Evolutionary conservation across 2,329 filamentous ascomycete species (phyloP).

Genomic region (Penicillium brasilianum): DNA sequence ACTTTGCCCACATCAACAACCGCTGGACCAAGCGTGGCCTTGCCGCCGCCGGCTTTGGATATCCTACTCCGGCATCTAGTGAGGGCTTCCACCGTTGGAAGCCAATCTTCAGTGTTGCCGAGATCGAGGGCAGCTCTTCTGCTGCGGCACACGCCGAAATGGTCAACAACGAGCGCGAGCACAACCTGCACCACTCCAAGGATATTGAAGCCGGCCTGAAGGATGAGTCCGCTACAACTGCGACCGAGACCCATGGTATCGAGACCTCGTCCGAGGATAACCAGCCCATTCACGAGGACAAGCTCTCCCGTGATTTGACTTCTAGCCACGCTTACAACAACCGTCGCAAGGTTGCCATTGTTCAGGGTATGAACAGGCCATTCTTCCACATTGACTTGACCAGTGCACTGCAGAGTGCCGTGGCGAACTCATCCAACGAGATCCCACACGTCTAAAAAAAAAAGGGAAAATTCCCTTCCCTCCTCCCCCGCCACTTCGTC

Average conservation of each 20-base stretch:
- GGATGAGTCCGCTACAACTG: constrained; percentile 36
- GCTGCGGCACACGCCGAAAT: constrained; percentile 72
- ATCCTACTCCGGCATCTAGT: constrained; percentile 65
- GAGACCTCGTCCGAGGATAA: constrained; percentile 38
- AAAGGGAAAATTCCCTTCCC: neutral
- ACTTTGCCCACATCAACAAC: constrained; percentile 92
- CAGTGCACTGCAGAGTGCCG: constrained; percentile 83
- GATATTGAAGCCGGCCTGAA: constrained; percentile 44
- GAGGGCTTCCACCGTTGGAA: constrained; percentile 75
- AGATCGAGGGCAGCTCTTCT: constrained; percentile 74
- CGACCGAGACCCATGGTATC: constrained; percentile 38
- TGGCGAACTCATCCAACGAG: constrained; percentile 71
- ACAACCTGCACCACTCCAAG: constrained; percentile 22
- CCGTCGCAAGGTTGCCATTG: constrained; percentile 60
- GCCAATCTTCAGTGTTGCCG: constrained; percentile 92
- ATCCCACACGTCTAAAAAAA: constrained; percentile 18
- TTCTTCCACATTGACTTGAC: constrained; percentile 94
- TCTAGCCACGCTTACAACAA: constrained; percentile 54
- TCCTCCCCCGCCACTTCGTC: neutral
- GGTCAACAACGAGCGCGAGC: constrained; percentile 61
- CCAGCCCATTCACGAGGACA: constrained; percentile 39
- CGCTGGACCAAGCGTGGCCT: constrained; percentile 93
- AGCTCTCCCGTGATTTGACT: constrained; percentile 52
- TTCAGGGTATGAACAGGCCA: constrained; percentile 86
- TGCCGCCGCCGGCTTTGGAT: constrained; percentile 85